These are phyloP conservation scores for Clonostachys chloroleuca DNA, from an alignment of 2,329 filamentous ascomycete species.

Conservation along the genomic window DNA sequence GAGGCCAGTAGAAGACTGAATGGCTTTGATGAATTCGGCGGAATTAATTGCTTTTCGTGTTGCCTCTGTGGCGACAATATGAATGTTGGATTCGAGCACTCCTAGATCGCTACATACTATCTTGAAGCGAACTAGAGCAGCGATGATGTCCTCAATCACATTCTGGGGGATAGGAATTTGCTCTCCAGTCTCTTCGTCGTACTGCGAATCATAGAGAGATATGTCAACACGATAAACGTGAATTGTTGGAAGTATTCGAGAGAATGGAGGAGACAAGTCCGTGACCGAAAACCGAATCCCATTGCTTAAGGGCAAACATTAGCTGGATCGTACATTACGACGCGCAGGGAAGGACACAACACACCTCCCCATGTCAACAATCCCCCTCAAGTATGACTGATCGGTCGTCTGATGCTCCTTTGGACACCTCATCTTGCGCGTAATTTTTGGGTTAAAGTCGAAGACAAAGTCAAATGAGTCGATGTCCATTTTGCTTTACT, in stretches of 20 bases:
- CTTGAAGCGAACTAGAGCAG: conserved; percentile 17
- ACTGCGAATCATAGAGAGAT: conserved; percentile 24
- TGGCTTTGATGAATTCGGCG: conserved; percentile 21
- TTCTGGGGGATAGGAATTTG: conserved; percentile 20
- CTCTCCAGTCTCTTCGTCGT: conserved; percentile 19
- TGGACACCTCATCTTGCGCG: no score
- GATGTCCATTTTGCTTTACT: no score
- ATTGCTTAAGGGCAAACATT: conserved; percentile 39
- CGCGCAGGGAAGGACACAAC: no score
- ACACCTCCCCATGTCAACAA: no score
- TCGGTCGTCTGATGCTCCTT: no score
- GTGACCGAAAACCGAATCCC: conserved; percentile 68
- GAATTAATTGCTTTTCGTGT: conserved; percentile 22
- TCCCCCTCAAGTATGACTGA: no score
- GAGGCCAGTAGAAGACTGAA: conserved; percentile 54
- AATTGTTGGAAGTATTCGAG: conserved; percentile 54
- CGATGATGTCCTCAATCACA: conserved; percentile 16
- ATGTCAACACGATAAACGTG: conserved; percentile 20
- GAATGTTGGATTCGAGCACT: conserved; percentile 13
- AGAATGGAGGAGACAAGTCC: conserved; percentile 35
- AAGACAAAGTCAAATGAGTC: no score
- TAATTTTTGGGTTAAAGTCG: no score
- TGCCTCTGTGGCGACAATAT: conserved; percentile 23
- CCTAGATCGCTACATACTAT: conserved; percentile 18
- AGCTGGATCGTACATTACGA: background rate